These are phyloP conservation scores for Talaromyces thailandensis DNA, from an alignment of 495 filamentous ascomycete species.

Conservation along the genomic window DNA sequence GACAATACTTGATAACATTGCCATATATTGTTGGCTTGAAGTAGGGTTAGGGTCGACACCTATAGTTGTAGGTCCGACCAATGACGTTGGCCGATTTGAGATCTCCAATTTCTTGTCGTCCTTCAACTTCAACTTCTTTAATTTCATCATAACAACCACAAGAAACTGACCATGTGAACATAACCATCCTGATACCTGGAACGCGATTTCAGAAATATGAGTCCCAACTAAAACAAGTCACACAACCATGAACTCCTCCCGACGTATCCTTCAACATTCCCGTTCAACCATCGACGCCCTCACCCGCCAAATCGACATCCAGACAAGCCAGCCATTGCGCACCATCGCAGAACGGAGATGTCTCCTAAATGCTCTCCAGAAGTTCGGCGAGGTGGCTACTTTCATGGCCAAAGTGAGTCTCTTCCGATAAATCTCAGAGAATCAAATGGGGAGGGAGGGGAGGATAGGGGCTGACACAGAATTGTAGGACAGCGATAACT, in stretches of 20 bases:
- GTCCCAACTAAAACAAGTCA: not conserved
- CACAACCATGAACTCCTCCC: not conserved
- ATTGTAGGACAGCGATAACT: not conserved
- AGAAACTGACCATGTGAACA: not conserved
- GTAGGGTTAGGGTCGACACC: not conserved
- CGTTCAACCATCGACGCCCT: not conserved
- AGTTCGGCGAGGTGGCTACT: constrained; percentile 66
- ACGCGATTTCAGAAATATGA: not conserved
- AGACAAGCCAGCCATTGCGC: constrained; percentile 51
- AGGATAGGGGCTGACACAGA: not conserved
- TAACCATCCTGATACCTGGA: not conserved
- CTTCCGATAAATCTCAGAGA: not conserved
- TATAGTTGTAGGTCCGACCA: too few relatives aligned
- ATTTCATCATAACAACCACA: not conserved
- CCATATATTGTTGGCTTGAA: not conserved
- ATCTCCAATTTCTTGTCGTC: not conserved
- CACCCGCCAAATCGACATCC: constrained; percentile 43
- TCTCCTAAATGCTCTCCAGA: constrained; percentile 61
- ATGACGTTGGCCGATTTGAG: too few relatives aligned
- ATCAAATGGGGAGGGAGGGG: too few relatives aligned
- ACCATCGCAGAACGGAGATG: constrained; percentile 63
- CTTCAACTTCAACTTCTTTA: not conserved
- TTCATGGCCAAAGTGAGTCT: constrained; percentile 59
- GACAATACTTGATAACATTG: not conserved
- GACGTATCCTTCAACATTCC: not conserved